Evolutionary conservation across 2,329 filamentous ascomycete genomes (phyloP).

Genomic region (Ceratocystis diversiconidia): DNA sequence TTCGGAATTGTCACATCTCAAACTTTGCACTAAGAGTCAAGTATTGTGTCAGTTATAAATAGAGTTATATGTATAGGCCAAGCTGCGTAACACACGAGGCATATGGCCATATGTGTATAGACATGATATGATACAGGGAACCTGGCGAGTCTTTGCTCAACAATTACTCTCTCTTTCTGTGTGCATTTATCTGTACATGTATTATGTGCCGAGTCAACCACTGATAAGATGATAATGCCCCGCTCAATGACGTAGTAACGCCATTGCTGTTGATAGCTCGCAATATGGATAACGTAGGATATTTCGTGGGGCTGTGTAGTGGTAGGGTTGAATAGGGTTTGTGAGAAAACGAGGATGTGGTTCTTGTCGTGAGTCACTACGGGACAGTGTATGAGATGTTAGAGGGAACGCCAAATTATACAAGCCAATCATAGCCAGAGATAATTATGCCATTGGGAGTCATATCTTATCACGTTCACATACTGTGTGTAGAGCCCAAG

Average conservation of each 20-base stretch:
- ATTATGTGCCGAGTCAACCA: neutral
- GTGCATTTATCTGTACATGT: neutral
- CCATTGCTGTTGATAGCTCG: neutral
- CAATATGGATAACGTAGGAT: too few relatives aligned
- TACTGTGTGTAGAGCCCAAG: neutral
- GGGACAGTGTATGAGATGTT: neutral
- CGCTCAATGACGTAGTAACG: neutral
- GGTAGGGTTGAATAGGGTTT: neutral
- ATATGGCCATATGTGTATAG: too few relatives aligned
- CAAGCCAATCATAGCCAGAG: neutral
- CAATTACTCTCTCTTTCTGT: too few relatives aligned
- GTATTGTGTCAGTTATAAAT: too few relatives aligned
- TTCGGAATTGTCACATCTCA: too few relatives aligned
- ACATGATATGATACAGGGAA: too few relatives aligned
- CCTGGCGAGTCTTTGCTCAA: too few relatives aligned
- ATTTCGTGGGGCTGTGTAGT: neutral
- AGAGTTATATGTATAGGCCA: too few relatives aligned
- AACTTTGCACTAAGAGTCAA: too few relatives aligned
- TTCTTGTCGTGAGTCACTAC: neutral
- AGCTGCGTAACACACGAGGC: too few relatives aligned
- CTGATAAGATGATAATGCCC: neutral
- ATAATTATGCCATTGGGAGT: neutral
- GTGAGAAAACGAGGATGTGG: neutral
- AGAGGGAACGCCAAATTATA: neutral
- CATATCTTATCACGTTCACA: neutral